Conservation (phyloP, 1,284 basidiomycete genomes). For the Fereydounia khargensis region DNA sequence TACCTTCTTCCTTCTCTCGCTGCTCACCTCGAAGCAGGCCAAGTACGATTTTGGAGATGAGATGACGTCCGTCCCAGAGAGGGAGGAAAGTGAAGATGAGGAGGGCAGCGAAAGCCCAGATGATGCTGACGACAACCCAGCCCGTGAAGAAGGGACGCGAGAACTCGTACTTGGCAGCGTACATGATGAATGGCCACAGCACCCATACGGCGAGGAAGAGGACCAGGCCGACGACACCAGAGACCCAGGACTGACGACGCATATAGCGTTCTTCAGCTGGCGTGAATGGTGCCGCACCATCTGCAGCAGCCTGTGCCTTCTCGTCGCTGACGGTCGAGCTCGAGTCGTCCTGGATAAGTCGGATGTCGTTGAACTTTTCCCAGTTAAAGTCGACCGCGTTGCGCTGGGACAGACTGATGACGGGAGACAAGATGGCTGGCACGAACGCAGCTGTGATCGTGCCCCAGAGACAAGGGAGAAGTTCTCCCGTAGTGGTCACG, state of each 20-base stretch:
- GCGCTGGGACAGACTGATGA: slow-evolving; percentile 12
- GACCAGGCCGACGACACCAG: slow-evolving; percentile 9
- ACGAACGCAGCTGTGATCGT: slow-evolving; percentile 39
- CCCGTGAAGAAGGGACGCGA: slow-evolving; percentile 42
- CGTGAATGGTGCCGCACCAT: slow-evolving; percentile 2
- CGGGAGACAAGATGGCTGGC: slow-evolving; percentile 22
- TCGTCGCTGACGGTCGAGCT: neutral
- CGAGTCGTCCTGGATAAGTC: slow-evolving; percentile 20
- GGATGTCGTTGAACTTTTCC: slow-evolving; percentile 32
- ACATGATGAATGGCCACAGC: slow-evolving; percentile 53
- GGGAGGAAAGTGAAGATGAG: slow-evolving; percentile 31
- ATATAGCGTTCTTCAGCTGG: slow-evolving; percentile 14
- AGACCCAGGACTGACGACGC: slow-evolving; percentile 9
- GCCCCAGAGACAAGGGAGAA: slow-evolving; percentile 47
- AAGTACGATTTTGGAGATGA: slow-evolving; percentile 4
- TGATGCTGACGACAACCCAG: slow-evolving; percentile 47
- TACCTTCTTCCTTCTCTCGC: neutral
- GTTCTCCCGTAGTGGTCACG: slow-evolving; percentile 18
- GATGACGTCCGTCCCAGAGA: slow-evolving; percentile 11
- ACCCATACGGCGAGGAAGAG: slow-evolving; percentile 48
- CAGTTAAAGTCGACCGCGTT: slow-evolving; percentile 33
- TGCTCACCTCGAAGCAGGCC: slow-evolving; percentile 1
- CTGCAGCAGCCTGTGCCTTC: neutral
- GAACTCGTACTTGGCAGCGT: slow-evolving; percentile 49
- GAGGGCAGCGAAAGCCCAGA: slow-evolving; percentile 42